Base-by-base conservation (phyloP, 805 yeast species). In the Naumovozyma castellii region DNA sequence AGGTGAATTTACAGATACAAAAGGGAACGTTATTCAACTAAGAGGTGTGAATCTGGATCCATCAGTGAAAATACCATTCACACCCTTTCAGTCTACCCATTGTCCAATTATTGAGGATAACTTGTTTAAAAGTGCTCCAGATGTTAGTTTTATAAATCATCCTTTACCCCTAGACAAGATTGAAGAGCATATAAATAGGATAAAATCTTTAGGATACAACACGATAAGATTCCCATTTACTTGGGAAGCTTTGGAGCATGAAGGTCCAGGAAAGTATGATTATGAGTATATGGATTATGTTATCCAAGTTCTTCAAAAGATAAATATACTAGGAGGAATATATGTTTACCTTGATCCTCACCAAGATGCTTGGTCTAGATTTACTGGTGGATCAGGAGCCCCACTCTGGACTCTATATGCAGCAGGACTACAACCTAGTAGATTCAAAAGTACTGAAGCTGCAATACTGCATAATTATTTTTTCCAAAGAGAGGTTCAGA, bases 361-460 rank as follows among this genome's bases (percentile, higher is more conserved):
- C 57, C 97, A 88, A 59, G 97, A 88, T 57, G 94, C 80, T 10
- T 88, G 97, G 97, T 80, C 92, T 1, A 72, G 96, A 36, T 84
- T 71, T 55, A 67, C 78, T 9, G 96, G 96, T 4, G 97, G 97
- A 2, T 78, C 85, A 35, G 97, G 97, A 15, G 95, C 96, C 3
- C 97, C 97, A 1, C 52, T 84, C 53, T 88, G 97, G 97, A 87
- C 97, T 0, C 57, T 87, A 3, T 79, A 83, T 53, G 88, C 92
- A 18, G 94, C 90, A 2, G 96, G 96, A 1, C 63, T 88, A 36
- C 75, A 88, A 41, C 95, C 95, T 0, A 66, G 57, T n/a, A 60
- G 73, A n/a, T 84, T 92, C 51, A 61, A 71, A 1, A 67, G 48
- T 2, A 84, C 92, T 3, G 84, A 82, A 43, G 94, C 95, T 1